Evolutionary conservation across 768 basidiomycete species (phyloP), one percentile per base, ranked within the genome.

Genomic region (Multifurca ochricompacta): DNA sequence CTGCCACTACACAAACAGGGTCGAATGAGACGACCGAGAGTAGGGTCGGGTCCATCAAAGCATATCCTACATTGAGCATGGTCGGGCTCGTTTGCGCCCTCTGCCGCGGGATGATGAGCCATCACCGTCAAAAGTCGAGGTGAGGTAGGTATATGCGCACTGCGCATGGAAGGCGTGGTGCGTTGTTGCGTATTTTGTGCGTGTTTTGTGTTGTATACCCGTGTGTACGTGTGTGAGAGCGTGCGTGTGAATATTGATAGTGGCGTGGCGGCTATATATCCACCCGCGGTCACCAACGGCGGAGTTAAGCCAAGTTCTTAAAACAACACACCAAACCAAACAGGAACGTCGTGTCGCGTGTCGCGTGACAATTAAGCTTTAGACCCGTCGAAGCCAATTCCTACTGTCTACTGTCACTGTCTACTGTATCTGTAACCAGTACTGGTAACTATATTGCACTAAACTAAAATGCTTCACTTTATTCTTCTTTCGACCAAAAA

Each of bases 61-160:
- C 91, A 94, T 42, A 94, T 94, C 49, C 91, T 77, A 64, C 91
- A 93, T 65, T 87, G 85, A 63, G 77, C 84, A 63, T 81, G 80
- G 6, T 59, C 42, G 39, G 14, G 19, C 21, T 32, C 21, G 54
- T 52, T 48, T 23, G 51, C 31, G 28, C 39, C 48, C 44, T 25
- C 39, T 28, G 19, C 23, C 30, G 16, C 42, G 37, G 43, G 40
- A 9, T 19, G 39, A 16, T 48, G 42, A 16, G 40, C 14, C 53
- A 54, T 47, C 18, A 10, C 10, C n/a, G 40, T 16, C 31, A 16
- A 10, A 8, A 30, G 3, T 19, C 14, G 11, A 3, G 25, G 0
- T 28, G 48, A 13, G 25, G 18, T 41, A 21, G 25, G 31, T 46
- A 18, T 47, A 14, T 34, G 31, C 18, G 44, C 30, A 36, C n/a